A percentile compares a stretch with the other conserved stretches of the same genome.
phyloP scores from a whole-genome alignment of 805 yeast species.

The Lachancea cidri region DNA sequence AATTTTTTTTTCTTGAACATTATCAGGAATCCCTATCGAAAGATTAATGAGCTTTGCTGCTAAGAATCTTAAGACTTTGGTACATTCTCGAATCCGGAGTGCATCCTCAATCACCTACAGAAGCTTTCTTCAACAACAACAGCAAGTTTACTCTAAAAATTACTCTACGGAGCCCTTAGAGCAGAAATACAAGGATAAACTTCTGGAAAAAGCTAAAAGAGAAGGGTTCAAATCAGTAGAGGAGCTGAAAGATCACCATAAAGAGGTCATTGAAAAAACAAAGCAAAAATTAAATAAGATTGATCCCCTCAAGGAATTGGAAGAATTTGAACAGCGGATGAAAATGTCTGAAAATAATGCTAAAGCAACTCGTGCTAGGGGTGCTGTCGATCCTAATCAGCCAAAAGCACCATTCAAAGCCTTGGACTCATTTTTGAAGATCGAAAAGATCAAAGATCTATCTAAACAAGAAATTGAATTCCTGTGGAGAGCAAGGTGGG shows the following conservation, averaged over 20 bases:
- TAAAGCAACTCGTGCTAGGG: constrained; percentile 23
- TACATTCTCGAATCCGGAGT: constrained; percentile 5
- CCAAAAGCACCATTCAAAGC: constrained; percentile 61
- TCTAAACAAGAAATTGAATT: constrained; percentile 61
- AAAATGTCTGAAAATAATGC: constrained; percentile 21
- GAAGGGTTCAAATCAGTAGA: constrained; percentile 38
- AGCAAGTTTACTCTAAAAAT: constrained; percentile 1
- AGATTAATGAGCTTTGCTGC: constrained; percentile 2
- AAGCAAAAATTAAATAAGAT: constrained; percentile 53
- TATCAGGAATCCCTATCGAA: too few relatives aligned
- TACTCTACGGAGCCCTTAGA: constrained; percentile 22
- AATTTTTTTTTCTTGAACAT: too few relatives aligned
- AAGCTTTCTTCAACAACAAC: constrained; percentile 6
- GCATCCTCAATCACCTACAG: constrained; percentile 6
- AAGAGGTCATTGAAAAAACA: constrained; percentile 52
- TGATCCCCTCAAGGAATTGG: constrained; percentile 69
- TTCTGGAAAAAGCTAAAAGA: constrained; percentile 35
- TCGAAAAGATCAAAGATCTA: constrained; percentile 56
- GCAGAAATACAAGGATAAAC: constrained; percentile 33
- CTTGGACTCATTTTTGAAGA: constrained; percentile 63
- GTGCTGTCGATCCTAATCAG: constrained; percentile 36
- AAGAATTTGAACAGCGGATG: constrained; percentile 43
- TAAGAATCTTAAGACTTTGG: background rate
- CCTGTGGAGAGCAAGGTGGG: constrained; percentile 87
- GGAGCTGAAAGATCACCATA: constrained; percentile 56